Evolutionary conservation across 495 filamentous ascomycete genomes (phyloP).

Genomic region (Daldinia loculata): DNA sequence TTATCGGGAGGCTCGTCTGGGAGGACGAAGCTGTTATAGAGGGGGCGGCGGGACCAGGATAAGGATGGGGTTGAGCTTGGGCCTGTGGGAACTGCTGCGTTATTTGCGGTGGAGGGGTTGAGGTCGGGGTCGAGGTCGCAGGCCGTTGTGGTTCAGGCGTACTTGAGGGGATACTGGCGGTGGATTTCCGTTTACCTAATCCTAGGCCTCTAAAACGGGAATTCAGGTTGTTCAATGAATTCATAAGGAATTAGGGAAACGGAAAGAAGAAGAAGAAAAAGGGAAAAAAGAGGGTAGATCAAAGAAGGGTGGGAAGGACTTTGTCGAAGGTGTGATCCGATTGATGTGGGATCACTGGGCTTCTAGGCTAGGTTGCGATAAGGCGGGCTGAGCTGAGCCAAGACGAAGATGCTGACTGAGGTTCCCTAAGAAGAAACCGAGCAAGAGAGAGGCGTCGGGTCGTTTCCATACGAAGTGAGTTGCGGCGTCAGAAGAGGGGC

Average conservation of each 20-base stretch:
- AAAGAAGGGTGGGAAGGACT: conserved; percentile 32
- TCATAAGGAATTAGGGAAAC: conserved; percentile 59
- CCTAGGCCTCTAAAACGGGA: conserved; percentile 67
- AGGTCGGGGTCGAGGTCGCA: conserved; percentile 52
- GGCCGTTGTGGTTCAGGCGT: conserved; percentile 49
- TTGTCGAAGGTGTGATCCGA: conserved; percentile 24
- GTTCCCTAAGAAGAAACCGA: conserved; percentile 10
- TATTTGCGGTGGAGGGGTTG: conserved; percentile 57
- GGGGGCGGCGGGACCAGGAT: conserved; percentile 52
- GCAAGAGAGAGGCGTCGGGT: conserved; percentile 7
- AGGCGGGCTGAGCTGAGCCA: conserved; percentile 37
- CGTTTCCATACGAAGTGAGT: conserved; percentile 4
- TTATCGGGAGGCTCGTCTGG: conserved; percentile 60
- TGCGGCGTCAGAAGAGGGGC: conserved; percentile 9
- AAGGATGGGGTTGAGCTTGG: conserved; percentile 48
- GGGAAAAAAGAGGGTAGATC: conserved; percentile 24
- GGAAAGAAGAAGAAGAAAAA: conserved; percentile 42
- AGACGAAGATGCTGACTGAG: conserved; percentile 29
- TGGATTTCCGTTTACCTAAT: conserved; percentile 65
- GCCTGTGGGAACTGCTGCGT: conserved; percentile 48
- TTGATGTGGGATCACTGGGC: conserved; percentile 28
- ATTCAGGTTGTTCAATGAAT: conserved; percentile 71
- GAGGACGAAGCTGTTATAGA: conserved; percentile 57
- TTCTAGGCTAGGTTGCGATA: conserved; percentile 26
- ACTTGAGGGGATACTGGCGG: conserved; percentile 53